Percentiles rank a stretch among this genome's conserved stretches.
These are phyloP conservation scores for Ophiostoma quercus DNA, from an alignment of 2,329 filamentous ascomycete species.

Conservation along the genomic window DNA sequence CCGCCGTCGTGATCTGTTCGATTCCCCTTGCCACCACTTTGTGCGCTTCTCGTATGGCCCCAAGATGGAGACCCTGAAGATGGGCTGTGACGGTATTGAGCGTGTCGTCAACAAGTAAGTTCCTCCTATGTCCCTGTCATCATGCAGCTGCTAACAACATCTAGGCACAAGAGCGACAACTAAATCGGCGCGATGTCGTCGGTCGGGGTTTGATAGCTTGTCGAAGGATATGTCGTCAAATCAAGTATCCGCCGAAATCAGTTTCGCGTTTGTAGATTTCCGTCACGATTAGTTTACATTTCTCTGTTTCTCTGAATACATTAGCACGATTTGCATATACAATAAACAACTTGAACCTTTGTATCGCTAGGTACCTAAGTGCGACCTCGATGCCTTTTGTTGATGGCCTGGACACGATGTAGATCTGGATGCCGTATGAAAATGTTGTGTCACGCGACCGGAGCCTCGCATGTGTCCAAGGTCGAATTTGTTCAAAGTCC, in stretches of 20 bases:
- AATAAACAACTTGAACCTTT: not conserved
- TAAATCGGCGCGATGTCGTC: not conserved
- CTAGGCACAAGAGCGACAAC: slow-evolving; percentile 12
- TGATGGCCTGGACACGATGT: not conserved
- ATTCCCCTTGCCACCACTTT: slow-evolving; percentile 90
- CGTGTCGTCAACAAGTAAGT: slow-evolving; percentile 65
- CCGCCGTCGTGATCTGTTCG: slow-evolving; percentile 83
- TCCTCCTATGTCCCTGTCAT: not conserved
- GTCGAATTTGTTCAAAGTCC: not conserved
- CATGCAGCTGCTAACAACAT: not conserved
- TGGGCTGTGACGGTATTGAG: slow-evolving; percentile 79
- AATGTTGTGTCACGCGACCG: not conserved
- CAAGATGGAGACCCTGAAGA: slow-evolving; percentile 70
- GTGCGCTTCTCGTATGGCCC: slow-evolving; percentile 81
- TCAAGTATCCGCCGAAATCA: not conserved
- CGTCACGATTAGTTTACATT: not conserved
- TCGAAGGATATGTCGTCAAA: not conserved
- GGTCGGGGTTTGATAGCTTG: not conserved
- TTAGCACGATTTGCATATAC: not conserved
- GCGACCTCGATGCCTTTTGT: not conserved
- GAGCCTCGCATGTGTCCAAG: not conserved
- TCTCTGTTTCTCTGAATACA: not conserved
- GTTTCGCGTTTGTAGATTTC: not conserved
- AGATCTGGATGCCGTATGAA: no score
- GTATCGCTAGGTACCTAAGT: not conserved